Evolutionary conservation across 176 grass and related monocot genomes (phyloP).

Genomic region (Puccinellia tenuiflora): DNA sequence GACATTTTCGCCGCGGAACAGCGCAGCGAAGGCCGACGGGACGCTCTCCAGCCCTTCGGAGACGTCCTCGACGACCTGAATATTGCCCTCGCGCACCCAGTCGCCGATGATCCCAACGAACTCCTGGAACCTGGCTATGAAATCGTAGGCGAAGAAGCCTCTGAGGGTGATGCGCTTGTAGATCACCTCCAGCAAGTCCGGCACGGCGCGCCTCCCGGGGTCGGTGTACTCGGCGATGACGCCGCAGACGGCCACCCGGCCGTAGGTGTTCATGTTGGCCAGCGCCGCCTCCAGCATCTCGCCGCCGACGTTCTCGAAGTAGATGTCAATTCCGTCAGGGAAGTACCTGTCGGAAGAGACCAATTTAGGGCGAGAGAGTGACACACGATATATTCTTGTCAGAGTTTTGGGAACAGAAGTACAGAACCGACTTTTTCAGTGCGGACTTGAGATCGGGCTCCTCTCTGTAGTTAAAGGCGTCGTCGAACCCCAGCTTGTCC

Average conservation of each 20-base stretch:
- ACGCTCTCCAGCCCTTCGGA: slow-evolving; percentile 38
- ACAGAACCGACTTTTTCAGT: slow-evolving; percentile 22
- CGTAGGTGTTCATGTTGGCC: slow-evolving; percentile 54
- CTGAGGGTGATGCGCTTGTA: slow-evolving; percentile 59
- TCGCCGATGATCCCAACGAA: slow-evolving; percentile 18
- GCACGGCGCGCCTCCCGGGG: background rate
- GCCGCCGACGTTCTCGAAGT: slow-evolving; percentile 46
- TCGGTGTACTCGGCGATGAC: slow-evolving; percentile 54
- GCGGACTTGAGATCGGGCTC: slow-evolving; percentile 42
- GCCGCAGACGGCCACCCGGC: slow-evolving; percentile 45
- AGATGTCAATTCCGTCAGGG: slow-evolving; percentile 56
- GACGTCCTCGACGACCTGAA: slow-evolving; percentile 36
- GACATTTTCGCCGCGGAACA: slow-evolving; percentile 35
- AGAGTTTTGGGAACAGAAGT: background rate
- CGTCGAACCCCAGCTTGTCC: slow-evolving; percentile 51
- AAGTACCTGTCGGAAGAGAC: slow-evolving; percentile 19
- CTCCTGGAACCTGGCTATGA: slow-evolving; percentile 20
- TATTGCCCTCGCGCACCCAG: slow-evolving; percentile 28
- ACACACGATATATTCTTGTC: too few species aligned
- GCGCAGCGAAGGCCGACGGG: slow-evolving; percentile 32
- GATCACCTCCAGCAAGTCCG: slow-evolving; percentile 34
- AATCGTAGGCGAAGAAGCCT: slow-evolving; percentile 45
- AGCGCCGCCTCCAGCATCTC: slow-evolving; percentile 47
- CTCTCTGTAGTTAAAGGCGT: slow-evolving; percentile 64
- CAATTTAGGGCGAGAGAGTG: background rate